Evolutionary conservation across 768 basidiomycete species (phyloP).

Genomic region (Gloeostereum incarnatum): DNA sequence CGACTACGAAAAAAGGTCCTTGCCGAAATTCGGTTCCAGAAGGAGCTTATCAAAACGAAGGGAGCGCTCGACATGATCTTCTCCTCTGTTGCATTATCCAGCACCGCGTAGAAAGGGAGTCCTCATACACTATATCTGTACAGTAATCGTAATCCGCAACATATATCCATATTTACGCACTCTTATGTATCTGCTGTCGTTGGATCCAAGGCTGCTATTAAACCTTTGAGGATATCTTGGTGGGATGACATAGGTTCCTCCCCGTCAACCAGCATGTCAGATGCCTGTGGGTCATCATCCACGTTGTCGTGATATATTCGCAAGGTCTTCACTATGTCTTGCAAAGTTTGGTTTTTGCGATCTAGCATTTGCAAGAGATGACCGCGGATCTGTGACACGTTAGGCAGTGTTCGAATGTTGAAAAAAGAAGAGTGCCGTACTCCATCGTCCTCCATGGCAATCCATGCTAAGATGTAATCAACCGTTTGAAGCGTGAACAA

Average conservation of each 20-base stretch:
- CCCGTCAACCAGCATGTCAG: slow-evolving; percentile 14
- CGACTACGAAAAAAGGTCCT: slow-evolving; percentile 78
- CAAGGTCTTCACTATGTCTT: slow-evolving; percentile 65
- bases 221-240: slow-evolving; percentile 57
- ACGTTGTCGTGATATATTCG: slow-evolving; percentile 67
- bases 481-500: slow-evolving; percentile 84
- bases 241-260: slow-evolving; percentile 39
- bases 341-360: slow-evolving; percentile 61
- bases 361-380: slow-evolving; percentile 72
- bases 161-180: slow-evolving; percentile 2
- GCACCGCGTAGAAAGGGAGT: neutral
- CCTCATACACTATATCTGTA: neutral
- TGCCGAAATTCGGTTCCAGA: slow-evolving; percentile 82
- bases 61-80: slow-evolving; percentile 92
- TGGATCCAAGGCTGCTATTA: slow-evolving; percentile 51
- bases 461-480: slow-evolving; percentile 93
- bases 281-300: slow-evolving; percentile 40
- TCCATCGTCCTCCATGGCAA: slow-evolving; percentile 97
- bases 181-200: slow-evolving; percentile 3
- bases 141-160: neutral
- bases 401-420: slow-evolving; percentile 1
- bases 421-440: slow-evolving; percentile 45
- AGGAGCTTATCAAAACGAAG: slow-evolving; percentile 70
- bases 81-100: slow-evolving; percentile 31
- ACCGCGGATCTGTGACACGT: slow-evolving; percentile 51